Percentiles rank a stretch among this genome's conserved stretches.
phyloP scores from a whole-genome alignment of 495 filamentous ascomycete species.

The Chaetomium fimeti region DNA sequence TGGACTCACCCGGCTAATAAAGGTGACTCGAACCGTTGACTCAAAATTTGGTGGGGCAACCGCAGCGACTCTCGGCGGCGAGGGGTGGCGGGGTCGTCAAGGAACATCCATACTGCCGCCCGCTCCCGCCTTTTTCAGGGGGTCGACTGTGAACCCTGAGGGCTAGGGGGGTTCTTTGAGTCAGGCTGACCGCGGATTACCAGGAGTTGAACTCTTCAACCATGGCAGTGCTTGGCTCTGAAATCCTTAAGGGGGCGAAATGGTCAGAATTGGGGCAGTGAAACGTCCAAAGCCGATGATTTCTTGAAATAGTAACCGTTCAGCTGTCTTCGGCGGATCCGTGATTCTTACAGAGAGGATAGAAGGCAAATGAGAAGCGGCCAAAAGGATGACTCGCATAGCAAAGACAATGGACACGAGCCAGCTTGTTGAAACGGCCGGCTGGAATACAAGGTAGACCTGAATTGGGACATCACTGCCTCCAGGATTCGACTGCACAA shows the following conservation, averaged over 20 bases:
- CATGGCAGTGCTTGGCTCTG: too few relatives aligned
- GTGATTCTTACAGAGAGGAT: too few relatives aligned
- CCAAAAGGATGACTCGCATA: neutral
- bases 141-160: conserved; percentile 20
- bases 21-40: conserved; percentile 20
- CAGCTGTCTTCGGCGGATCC: too few relatives aligned
- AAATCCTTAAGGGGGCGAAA: neutral
- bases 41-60: conserved; percentile 22
- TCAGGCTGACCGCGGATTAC: neutral
- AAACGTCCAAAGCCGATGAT: too few relatives aligned
- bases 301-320: too few relatives aligned
- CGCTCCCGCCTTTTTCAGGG: conserved; percentile 10
- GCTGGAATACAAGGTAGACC: neutral
- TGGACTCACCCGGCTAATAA: neutral
- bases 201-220: too few relatives aligned
- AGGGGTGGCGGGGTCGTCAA: conserved; percentile 15
- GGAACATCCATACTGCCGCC: conserved; percentile 13
- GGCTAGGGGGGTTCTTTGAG: neutral
- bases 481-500: neutral
- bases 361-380: too few relatives aligned
- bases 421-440: neutral
- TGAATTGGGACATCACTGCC: conserved; percentile 7
- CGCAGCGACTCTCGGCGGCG: conserved; percentile 9
- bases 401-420: neutral
- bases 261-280: too few relatives aligned